Evolutionary conservation across 257 asterid genomes (phyloP).

Genomic region (Marsdenia floribunda): DNA sequence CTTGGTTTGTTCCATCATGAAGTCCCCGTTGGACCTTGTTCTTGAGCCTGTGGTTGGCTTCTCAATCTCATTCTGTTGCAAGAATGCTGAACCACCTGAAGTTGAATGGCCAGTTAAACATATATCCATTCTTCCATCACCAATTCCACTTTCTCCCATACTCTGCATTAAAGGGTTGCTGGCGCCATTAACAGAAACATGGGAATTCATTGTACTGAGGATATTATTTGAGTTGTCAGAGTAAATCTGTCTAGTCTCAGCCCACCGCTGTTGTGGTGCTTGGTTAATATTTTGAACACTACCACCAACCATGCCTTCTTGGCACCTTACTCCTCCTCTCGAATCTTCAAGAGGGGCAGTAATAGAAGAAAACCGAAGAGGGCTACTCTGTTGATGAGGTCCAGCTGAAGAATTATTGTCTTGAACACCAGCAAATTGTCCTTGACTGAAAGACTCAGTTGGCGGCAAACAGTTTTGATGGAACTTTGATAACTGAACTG

Average conservation of each 20-base stretch:
- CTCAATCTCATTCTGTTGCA: constrained; percentile 39
- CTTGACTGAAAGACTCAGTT: constrained; percentile 35
- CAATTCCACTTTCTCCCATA: constrained; percentile 31
- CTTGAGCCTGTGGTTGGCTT: constrained; percentile 28
- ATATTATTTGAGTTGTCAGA: constrained; percentile 28
- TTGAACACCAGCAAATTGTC: constrained; percentile 34
- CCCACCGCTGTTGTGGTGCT: constrained; percentile 44
- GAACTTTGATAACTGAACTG: constrained; percentile 37
- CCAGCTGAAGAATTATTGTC: constrained; percentile 33
- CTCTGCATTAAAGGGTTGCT: constrained; percentile 32
- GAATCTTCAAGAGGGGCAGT: constrained; percentile 44
- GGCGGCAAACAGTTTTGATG: constrained; percentile 40
- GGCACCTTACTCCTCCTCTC: constrained; percentile 40
- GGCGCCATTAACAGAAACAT: constrained; percentile 31
- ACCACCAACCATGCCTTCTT: constrained; percentile 35
- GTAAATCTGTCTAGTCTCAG: constrained; percentile 28
- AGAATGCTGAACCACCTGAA: constrained; percentile 35
- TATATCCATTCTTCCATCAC: constrained; percentile 40
- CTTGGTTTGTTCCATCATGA: constrained; percentile 47
- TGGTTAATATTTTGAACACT: constrained; percentile 32
- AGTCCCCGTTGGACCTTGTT: constrained; percentile 42
- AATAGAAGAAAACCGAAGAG: constrained; percentile 38
- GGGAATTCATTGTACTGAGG: constrained; percentile 36
- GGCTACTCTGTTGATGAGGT: constrained; percentile 34
- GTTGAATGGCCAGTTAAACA: constrained; percentile 37